Evolutionary conservation across 2,329 filamentous ascomycete genomes (phyloP), one percentile per base, ranked within the genome.

Genomic region (Fusarium marasasianum): DNA sequence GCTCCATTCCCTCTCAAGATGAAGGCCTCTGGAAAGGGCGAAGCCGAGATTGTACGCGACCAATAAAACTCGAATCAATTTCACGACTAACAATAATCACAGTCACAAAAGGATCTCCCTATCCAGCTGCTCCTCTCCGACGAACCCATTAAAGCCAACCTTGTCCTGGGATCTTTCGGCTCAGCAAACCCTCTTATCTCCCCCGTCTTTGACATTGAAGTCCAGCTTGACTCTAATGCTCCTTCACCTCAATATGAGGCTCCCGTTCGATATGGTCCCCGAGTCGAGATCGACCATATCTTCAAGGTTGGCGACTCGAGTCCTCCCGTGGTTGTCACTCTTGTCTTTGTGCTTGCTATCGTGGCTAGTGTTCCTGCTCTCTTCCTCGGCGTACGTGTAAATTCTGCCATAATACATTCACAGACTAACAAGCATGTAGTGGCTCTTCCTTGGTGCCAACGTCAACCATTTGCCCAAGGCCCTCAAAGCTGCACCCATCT

Each of bases 41-140:
- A 91, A 63, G 87, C 98, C 38, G 93, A 97, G 77, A 86, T 99
- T 83, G 95, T 98, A 89, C 75, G 92, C 44, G 58, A 53, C 50
- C 35, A 33, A 20, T 40, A 26, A 38, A 15, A 37, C 33, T 12
- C 22, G 15, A 40, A 37, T 50, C 26, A 37, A 57, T 22, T n/a
- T 12, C 41, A 35, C 14, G 45, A 54, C 81, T 85, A 73, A 83
- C 77, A 38, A 57, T 26, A 33, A 24, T 58, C 60, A 40, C n/a
- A 98, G 96, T 90, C 92, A 65, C 93, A 96, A 67, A 96, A 95
- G 85, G 95, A 98, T 79, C 90, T 99, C 69, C 96, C 96, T 29
- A 80, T 91, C 71, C 94, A 97, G 84, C 91, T 98, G 79, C 89
- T 97, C 73, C 86, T 88, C 47, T 88, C 92, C 37, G 82, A 87